Base-by-base conservation (phyloP, 2,329 filamentous ascomycete genomes). In the Talaromyces verruculosus region DNA sequence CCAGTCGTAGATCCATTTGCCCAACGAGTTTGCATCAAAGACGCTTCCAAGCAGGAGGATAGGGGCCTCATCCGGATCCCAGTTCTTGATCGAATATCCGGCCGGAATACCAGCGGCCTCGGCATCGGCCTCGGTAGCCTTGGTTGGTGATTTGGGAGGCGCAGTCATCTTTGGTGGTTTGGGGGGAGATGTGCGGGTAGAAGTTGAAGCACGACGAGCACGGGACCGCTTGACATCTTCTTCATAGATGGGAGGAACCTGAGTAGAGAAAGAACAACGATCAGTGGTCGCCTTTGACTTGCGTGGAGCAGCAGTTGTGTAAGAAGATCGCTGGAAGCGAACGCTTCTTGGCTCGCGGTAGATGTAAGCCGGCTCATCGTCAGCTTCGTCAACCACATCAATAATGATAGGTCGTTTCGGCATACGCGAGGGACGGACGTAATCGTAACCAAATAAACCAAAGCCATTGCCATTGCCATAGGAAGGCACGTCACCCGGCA, bases 1-100 rank as follows among this genome's bases (percentile, higher is more conserved):
- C 95, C 95, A 99, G 84, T 98, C 95, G 80, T 97, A 99, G 75
- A 99, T 96, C 95, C 95, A 99, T 81, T 97, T 97, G 74, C 95
- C 95, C 35, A 99, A 85, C 30, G 92, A 97, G 85, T 98, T 97
- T 75, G 94, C 92, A 76, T 98, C 95, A 75, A 98, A 98, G 65
- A 98, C 95, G 75, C 92, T 96, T 61, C 95, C 95, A 25, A 98
- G 85, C 30, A 99, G 87, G 76, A 97, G 89, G 76, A 99, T 97
- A 61, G 95, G 95, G 71, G 93, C 89, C 82, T 98, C 94, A 33
- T 88, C 89, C 0, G 94, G 94, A 77, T 99, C 95, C 95, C 95
- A 98, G 83, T 98, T 96, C 85, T 98, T 98, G 76, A 94, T 88
- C 30, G 92, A 96, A 82, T 96, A 99, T 68, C 95, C 94, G 1